Conservation (phyloP, 176 grass and related monocot species). For the Oryza meyeriana region DNA sequence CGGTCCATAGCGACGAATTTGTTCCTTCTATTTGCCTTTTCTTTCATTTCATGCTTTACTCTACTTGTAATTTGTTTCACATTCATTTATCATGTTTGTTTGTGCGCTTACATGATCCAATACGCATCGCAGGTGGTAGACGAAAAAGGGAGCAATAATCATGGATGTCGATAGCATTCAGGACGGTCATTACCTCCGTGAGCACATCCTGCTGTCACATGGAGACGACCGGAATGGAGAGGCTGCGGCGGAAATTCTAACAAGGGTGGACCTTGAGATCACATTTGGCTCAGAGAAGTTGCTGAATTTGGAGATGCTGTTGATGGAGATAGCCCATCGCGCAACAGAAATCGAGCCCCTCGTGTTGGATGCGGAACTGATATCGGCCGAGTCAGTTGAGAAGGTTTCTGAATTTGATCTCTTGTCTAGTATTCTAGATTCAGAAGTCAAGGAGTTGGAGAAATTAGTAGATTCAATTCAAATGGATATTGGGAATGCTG, state of each 20-base stretch:
- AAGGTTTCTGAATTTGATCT: conserved; percentile 55
- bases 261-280: conserved; percentile 38
- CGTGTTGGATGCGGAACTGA: conserved; percentile 19
- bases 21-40: background rate
- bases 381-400: conserved; percentile 27
- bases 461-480: conserved; percentile 39
- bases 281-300: conserved; percentile 53
- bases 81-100: background rate
- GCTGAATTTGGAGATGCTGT: conserved; percentile 67
- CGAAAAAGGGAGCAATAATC: background rate
- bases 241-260: conserved; percentile 12
- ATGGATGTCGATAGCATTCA: conserved; percentile 1
- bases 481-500: conserved; percentile 38
- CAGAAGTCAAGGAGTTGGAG: conserved; percentile 62
- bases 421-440: conserved; percentile 45
- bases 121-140: background rate
- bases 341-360: conserved; percentile 45
- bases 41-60: background rate
- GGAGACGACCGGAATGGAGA: background rate
- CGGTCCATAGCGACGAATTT: too few relatives aligned
- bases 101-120: background rate
- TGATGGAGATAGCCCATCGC: conserved; percentile 54
- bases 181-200: background rate
- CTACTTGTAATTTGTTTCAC: too few relatives aligned
- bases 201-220: background rate